Evolutionary conservation across 257 asterid genomes (phyloP).

Genomic region (Capsicum pubescens): DNA sequence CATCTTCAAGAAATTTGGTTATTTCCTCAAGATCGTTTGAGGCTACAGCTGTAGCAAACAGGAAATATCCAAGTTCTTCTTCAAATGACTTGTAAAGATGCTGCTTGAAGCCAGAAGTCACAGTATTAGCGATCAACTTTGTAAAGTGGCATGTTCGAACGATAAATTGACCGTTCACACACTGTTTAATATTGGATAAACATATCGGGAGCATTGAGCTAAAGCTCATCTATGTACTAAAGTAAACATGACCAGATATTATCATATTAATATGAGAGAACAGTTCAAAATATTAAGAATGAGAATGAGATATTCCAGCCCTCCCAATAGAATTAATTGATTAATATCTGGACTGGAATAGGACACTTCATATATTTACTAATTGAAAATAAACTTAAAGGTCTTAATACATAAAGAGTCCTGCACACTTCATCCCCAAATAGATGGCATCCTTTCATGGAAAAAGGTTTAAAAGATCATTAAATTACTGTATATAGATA

Average conservation of each 20-base stretch:
- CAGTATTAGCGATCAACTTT: constrained; percentile 16
- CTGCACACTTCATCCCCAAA: background rate
- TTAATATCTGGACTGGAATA: background rate
- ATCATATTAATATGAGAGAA: background rate
- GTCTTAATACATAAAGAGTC: background rate
- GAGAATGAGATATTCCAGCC: background rate
- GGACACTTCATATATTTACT: background rate
- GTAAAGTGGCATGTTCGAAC: constrained; percentile 5
- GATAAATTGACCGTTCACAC: constrained; percentile 3
- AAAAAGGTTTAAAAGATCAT: constrained; percentile 2
- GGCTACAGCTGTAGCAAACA: constrained; percentile 81
- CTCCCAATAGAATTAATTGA: background rate
- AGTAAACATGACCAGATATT: constrained; percentile 4
- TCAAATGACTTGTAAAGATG: constrained; percentile 80
- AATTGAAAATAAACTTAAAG: background rate
- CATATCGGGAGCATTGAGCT: background rate
- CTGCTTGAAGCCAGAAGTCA: constrained; percentile 56
- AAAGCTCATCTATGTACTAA: background rate
- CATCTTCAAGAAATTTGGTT: constrained; percentile 86
- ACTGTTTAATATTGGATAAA: background rate
- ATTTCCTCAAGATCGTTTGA: constrained; percentile 95
- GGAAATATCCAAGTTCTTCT: constrained; percentile 78
- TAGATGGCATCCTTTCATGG: background rate
- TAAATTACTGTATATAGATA: background rate
- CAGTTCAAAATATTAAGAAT: background rate